These are phyloP conservation scores for Fusarium sp. DNA, from an alignment of 2,329 filamentous ascomycete species.

Conservation along the genomic window DNA sequence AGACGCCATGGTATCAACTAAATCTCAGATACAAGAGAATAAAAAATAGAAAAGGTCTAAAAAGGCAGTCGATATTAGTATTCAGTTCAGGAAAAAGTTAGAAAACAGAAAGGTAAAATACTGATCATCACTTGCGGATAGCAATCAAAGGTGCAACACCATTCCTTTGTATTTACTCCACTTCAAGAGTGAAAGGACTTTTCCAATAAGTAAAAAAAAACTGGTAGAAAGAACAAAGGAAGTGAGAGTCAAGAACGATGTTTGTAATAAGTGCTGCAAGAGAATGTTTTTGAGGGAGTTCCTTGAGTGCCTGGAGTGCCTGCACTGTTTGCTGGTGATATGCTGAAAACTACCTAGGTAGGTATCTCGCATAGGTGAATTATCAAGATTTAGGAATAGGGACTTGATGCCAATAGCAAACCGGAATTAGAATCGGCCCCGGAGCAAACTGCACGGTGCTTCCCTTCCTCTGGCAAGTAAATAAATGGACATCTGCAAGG, in stretches of 20 bases:
- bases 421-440: too few species aligned
- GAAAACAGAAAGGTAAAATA: neutral
- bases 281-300: neutral
- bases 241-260: too few species aligned
- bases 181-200: too few species aligned
- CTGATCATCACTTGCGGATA: neutral
- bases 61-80: accelerated
- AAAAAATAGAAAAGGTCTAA: neutral
- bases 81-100: neutral
- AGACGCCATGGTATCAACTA: neutral
- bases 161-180: too few species aligned
- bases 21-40: neutral
- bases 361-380: too few species aligned
- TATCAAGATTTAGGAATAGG: too few species aligned
- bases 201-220: too few species aligned
- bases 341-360: too few species aligned
- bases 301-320: neutral
- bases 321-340: neutral
- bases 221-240: too few species aligned
- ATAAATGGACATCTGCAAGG: neutral
- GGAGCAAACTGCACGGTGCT: accelerated
- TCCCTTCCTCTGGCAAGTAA: neutral
- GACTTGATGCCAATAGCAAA: too few species aligned
- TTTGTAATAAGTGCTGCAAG: too few species aligned
- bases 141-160: too few species aligned